A percentile compares a stretch with the other conserved stretches of the same genome.
Conservation (phyloP, 169 alveolate genomes). For the Plasmodium vinckei region DNA sequence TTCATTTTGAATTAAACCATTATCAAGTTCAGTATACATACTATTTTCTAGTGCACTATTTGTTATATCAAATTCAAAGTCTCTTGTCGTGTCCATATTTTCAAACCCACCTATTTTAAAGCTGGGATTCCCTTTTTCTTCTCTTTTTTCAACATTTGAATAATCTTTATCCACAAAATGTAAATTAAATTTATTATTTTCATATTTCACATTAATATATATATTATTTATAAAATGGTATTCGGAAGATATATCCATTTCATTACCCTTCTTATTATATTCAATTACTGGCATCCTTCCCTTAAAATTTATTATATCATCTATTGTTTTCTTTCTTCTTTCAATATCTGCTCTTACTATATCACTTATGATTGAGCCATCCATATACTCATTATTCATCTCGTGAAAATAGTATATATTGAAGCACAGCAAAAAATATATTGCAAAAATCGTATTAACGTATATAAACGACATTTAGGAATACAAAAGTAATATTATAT, state of each 20-base stretch:
- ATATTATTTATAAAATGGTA: slow-evolving; percentile 59
- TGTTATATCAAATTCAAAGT: slow-evolving; percentile 10
- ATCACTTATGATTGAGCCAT: slow-evolving; percentile 23
- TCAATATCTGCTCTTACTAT: slow-evolving; percentile 55
- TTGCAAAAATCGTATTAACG: too few relatives aligned
- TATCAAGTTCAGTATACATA: slow-evolving; percentile 1
- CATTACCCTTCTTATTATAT: slow-evolving; percentile 44
- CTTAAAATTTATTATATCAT: slow-evolving; percentile 44
- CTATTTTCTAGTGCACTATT: not conserved
- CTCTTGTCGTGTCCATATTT: not conserved
- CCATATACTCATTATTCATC: slow-evolving; percentile 35
- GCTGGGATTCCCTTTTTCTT: not conserved
- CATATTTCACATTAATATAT: slow-evolving; percentile 40
- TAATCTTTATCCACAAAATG: slow-evolving; percentile 18
- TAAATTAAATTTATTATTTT: slow-evolving; percentile 30
- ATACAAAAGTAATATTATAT: too few relatives aligned
- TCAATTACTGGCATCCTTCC: slow-evolving; percentile 56
- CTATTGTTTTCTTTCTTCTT: slow-evolving; percentile 20
- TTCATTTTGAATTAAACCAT: not conserved
- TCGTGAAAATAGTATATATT: not conserved
- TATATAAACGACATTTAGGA: too few relatives aligned
- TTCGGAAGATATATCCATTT: slow-evolving; percentile 37
- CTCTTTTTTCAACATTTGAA: not conserved
- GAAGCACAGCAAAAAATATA: not conserved
- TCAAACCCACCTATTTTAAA: not conserved